phyloP scores from a whole-genome alignment of 2,329 filamentous ascomycete species.

The Curvularia eragrostidis region DNA sequence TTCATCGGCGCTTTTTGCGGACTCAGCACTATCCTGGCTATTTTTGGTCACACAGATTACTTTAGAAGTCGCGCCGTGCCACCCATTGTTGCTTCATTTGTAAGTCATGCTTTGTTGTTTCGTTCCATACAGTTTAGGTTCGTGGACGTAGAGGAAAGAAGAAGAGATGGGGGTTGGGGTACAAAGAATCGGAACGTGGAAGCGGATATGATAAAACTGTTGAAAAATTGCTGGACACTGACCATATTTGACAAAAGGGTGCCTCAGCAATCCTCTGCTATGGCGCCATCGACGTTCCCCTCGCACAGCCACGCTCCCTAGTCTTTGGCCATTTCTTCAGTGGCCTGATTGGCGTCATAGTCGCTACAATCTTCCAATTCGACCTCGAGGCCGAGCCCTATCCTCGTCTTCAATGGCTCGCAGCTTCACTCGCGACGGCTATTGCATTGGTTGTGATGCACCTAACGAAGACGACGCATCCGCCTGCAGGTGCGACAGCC shows the following conservation, averaged over 20 bases:
- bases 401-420: conserved; percentile 52
- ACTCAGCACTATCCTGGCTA: conserved; percentile 50
- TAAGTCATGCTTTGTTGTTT: conserved; percentile 27
- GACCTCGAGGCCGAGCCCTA: conserved; percentile 36
- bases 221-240: not conserved
- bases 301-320: conserved; percentile 55
- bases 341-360: conserved; percentile 53
- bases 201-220: not conserved
- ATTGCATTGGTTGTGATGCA: conserved; percentile 56
- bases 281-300: conserved; percentile 54
- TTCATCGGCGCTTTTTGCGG: conserved; percentile 54
- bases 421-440: conserved; percentile 52
- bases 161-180: not conserved
- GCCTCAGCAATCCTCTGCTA: conserved; percentile 57
- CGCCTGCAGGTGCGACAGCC: conserved; percentile 57
- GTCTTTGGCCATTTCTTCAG: conserved; percentile 55
- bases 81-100: conserved; percentile 51
- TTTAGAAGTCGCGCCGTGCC: conserved; percentile 51
- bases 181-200: not conserved
- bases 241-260: conserved; percentile 38
- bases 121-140: not conserved
- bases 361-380: conserved; percentile 54
- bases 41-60: conserved; percentile 51
- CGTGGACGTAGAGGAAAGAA: not conserved
- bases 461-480: conserved; percentile 56